A percentile compares a stretch with the other conserved stretches of the same genome.
Evolutionary conservation across 2,329 filamentous ascomycete genomes (phyloP).

Genomic region (Penicillium sp.): DNA sequence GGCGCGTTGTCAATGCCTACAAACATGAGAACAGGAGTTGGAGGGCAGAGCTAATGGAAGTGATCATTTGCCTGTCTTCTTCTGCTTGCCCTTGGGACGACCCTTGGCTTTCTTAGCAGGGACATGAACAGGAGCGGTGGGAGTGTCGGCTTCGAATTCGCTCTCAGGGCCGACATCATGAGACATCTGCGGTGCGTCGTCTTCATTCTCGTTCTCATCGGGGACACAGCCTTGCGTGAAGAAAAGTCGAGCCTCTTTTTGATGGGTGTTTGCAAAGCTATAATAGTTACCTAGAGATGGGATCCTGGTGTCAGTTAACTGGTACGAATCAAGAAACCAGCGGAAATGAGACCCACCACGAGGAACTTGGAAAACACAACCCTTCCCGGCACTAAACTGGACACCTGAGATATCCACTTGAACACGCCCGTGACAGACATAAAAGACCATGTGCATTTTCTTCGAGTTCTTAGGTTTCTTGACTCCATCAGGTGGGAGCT

Average conservation of each 20-base stretch:
- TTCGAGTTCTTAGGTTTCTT: slow-evolving; percentile 91
- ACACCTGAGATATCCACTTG: slow-evolving; percentile 63
- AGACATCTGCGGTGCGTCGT: slow-evolving; percentile 6
- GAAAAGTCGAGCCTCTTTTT: slow-evolving; percentile 74
- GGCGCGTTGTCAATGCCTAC: slow-evolving; percentile 15
- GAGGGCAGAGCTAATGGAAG: neutral
- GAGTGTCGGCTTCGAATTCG: slow-evolving; percentile 17
- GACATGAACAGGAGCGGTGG: slow-evolving; percentile 9
- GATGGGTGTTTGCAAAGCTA: slow-evolving; percentile 78
- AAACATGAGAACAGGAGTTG: neutral
- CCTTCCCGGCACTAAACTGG: slow-evolving; percentile 76
- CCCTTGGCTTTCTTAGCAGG: slow-evolving; percentile 22
- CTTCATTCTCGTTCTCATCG: slow-evolving; percentile 29
- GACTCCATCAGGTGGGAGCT: slow-evolving; percentile 76
- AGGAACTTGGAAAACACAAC: slow-evolving; percentile 91
- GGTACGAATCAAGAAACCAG: neutral
- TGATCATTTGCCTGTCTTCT: slow-evolving; percentile 28
- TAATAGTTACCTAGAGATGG: slow-evolving; percentile 79
- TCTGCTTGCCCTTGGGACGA: slow-evolving; percentile 38
- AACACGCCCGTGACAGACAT: slow-evolving; percentile 80
- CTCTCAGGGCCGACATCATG: slow-evolving; percentile 15
- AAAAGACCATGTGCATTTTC: slow-evolving; percentile 97
- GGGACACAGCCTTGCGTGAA: slow-evolving; percentile 83
- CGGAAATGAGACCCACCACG: slow-evolving; percentile 65
- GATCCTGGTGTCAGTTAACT: neutral